These are phyloP conservation scores for Penicillium parvum DNA, from an alignment of 495 filamentous ascomycete species.

Conservation along the genomic window DNA sequence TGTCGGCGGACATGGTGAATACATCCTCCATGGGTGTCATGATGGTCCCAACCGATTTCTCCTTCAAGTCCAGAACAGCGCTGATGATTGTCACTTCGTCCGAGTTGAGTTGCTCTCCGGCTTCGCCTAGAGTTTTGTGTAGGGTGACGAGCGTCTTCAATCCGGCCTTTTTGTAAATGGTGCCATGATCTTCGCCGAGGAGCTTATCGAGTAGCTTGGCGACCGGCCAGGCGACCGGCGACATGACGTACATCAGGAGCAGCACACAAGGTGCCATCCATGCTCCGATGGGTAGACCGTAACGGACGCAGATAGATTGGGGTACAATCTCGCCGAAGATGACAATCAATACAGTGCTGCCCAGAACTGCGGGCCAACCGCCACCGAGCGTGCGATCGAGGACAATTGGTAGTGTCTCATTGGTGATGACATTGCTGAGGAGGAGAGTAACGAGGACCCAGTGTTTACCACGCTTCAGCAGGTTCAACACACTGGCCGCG, in stretches of 20 bases:
- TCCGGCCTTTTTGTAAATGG: constrained; percentile 92
- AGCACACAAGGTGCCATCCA: constrained; percentile 89
- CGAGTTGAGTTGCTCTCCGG: constrained; percentile 84
- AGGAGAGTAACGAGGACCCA: constrained; percentile 98
- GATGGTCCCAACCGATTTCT: constrained; percentile 87
- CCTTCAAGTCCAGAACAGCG: constrained; percentile 92
- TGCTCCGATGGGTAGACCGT: constrained; percentile 93
- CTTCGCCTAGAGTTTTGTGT: constrained; percentile 83
- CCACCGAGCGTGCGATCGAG: constrained; percentile 91
- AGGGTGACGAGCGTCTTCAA: constrained; percentile 87
- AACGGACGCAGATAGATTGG: constrained; percentile 93
- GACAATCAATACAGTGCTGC: constrained; percentile 90
- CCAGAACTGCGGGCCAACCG: constrained; percentile 89
- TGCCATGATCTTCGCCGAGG: constrained; percentile 88
- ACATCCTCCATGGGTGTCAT: constrained; percentile 99
- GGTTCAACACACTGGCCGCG: constrained; percentile 70
- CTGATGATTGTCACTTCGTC: constrained; percentile 99
- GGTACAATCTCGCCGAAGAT: constrained; percentile 97
- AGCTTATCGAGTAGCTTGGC: constrained; percentile 85
- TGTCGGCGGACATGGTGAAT: constrained; percentile 90
- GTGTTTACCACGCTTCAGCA: constrained; percentile 88
- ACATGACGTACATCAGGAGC: constrained; percentile 84
- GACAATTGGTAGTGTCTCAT: constrained; percentile 93
- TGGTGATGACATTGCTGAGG: constrained; percentile 95
- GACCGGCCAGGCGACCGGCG: constrained; percentile 81